These are phyloP conservation scores for Cutaneotrichosporon sp. DNA, from an alignment of 1,284 basidiomycete species.

Conservation along the genomic window DNA sequence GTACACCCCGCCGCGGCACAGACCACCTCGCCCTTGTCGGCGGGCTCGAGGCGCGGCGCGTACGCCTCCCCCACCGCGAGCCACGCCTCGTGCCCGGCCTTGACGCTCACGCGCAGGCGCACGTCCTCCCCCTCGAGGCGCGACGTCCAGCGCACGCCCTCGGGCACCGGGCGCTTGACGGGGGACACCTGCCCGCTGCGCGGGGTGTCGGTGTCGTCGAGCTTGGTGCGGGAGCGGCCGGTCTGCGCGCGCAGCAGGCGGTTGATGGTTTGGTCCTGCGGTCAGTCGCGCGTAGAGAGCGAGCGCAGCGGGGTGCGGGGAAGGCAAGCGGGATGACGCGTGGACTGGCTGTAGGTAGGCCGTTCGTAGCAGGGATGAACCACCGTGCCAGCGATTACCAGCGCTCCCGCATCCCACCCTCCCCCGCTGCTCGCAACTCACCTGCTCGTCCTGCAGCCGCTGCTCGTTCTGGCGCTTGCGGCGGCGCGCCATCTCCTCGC, in stretches of 20 bases:
- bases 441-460: slow-evolving; percentile 90
- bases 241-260: slow-evolving; percentile 84
- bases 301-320: slow-evolving; percentile 36
- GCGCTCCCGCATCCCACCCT: too few species aligned
- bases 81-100: slow-evolving; percentile 33
- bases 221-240: slow-evolving; percentile 63
- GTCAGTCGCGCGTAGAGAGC: too few species aligned
- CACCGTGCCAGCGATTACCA: too few species aligned
- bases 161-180: slow-evolving; percentile 4
- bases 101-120: slow-evolving; percentile 31
- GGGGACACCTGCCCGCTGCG: slow-evolving; percentile 13
- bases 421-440: slow-evolving; percentile 37
- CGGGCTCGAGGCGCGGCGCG: not conserved
- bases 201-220: slow-evolving; percentile 58
- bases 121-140: slow-evolving; percentile 20
- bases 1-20: slow-evolving; percentile 59
- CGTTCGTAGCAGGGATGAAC: too few species aligned
- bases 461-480: slow-evolving; percentile 83
- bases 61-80: slow-evolving; percentile 5
- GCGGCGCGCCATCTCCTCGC: slow-evolving; percentile 83
- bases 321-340: not conserved
- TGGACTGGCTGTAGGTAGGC: too few species aligned
- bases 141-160: slow-evolving; percentile 21
- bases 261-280: slow-evolving; percentile 78
- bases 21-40: slow-evolving; percentile 2